phyloP scores from a whole-genome alignment of 192 early-diverging fungal species.

The Podila verticillata region DNA sequence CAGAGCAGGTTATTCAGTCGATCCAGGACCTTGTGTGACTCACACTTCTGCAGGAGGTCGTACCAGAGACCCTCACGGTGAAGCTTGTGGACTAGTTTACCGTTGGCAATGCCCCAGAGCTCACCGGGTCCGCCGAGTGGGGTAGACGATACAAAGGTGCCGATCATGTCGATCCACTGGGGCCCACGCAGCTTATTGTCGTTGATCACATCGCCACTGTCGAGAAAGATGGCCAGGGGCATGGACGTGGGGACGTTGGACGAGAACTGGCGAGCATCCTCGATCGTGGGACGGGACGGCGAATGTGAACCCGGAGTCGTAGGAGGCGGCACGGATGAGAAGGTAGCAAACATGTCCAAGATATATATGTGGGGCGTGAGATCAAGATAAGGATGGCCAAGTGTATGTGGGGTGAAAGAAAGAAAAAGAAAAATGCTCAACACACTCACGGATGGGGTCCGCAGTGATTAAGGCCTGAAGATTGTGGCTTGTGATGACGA shows the following conservation, averaged over 20 bases:
- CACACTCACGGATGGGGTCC: too few relatives aligned
- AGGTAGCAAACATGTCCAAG: neutral
- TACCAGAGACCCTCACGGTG: slow-evolving; percentile 2
- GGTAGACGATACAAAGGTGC: slow-evolving; percentile 19
- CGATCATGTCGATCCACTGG: slow-evolving; percentile 22
- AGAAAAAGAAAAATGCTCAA: too few relatives aligned
- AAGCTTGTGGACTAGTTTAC: slow-evolving; percentile 7
- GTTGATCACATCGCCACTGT: slow-evolving; percentile 44
- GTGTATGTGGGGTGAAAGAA: too few relatives aligned
- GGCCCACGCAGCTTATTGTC: slow-evolving; percentile 23
- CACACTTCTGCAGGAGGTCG: neutral
- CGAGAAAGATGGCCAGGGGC: slow-evolving; percentile 37
- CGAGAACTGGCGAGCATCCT: neutral
- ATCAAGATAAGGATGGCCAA: too few relatives aligned
- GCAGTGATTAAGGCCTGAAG: too few relatives aligned
- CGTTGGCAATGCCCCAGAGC: slow-evolving; percentile 21
- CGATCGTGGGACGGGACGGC: neutral
- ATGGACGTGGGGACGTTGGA: neutral
- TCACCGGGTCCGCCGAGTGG: slow-evolving; percentile 16
- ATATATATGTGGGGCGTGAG: too few relatives aligned
- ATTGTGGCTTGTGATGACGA: too few relatives aligned
- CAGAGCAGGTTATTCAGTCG: slow-evolving; percentile 16
- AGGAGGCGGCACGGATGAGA: neutral
- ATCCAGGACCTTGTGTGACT: slow-evolving; percentile 10
- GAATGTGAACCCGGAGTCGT: neutral